Conservation (phyloP, 768 basidiomycete genomes). For the Collybiopsis confluens region DNA sequence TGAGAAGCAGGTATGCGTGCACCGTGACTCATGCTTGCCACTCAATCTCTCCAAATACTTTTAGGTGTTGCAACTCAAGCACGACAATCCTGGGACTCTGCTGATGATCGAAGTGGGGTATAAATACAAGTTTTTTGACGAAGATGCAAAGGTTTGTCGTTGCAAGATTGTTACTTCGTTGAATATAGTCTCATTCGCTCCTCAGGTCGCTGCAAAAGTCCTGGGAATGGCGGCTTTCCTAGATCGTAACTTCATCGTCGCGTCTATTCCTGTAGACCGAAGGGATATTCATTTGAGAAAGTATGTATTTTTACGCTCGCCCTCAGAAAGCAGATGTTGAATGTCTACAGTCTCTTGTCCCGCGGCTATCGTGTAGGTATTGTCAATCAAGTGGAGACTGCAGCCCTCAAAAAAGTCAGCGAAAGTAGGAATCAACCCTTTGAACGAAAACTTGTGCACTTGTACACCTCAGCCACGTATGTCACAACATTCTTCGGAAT, state of each 20-base stretch:
- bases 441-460: constrained; percentile 64
- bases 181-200: not conserved
- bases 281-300: constrained; percentile 73
- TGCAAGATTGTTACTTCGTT: not conserved
- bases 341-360: constrained; percentile 54
- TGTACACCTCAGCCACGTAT: constrained; percentile 88
- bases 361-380: constrained; percentile 82
- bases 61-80: constrained; percentile 59
- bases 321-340: not conserved
- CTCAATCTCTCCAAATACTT: not conserved
- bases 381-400: constrained; percentile 80
- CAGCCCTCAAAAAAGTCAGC: constrained; percentile 81
- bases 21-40: not conserved
- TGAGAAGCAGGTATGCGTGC: constrained; percentile 57
- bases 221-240: constrained; percentile 74
- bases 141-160: constrained; percentile 67
- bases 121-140: constrained; percentile 78
- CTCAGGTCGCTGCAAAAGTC: constrained; percentile 67
- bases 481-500: constrained; percentile 22
- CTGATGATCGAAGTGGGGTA: constrained; percentile 84
- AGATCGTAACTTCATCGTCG: constrained; percentile 70
- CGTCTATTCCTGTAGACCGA: constrained; percentile 68
- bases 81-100: constrained; percentile 58
- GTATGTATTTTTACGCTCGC: constrained; percentile 31
- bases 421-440: constrained; percentile 75